phyloP scores from a whole-genome alignment of 768 basidiomycete genomes.

The Tylopilus felleus region DNA sequence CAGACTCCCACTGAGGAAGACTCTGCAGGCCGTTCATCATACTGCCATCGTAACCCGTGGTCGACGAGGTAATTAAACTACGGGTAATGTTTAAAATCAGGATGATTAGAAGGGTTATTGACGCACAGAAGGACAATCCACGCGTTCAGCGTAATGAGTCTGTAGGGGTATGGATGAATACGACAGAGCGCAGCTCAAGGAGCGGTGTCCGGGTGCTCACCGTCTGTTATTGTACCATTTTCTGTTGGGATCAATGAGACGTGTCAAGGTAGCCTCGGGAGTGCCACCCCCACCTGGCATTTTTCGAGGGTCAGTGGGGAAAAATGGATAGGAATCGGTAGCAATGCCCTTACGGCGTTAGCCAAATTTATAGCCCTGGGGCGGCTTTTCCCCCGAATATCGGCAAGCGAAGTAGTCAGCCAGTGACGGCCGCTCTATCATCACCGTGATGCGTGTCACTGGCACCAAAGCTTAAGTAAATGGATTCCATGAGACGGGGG shows the following conservation, averaged over 20 bases:
- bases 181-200: background rate
- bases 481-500: too few species aligned
- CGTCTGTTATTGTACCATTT: slow-evolving; percentile 78
- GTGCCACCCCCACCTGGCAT: slow-evolving; percentile 47
- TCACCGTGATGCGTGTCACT: too few species aligned
- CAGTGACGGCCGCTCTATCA: too few species aligned
- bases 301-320: background rate
- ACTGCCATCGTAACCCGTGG: slow-evolving; percentile 72
- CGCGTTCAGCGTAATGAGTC: slow-evolving; percentile 59
- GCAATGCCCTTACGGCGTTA: background rate
- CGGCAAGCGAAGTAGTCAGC: too few species aligned
- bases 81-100: background rate
- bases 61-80: slow-evolving; percentile 71
- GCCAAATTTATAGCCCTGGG: background rate
- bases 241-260: slow-evolving; percentile 60
- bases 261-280: slow-evolving; percentile 39
- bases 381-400: too few species aligned
- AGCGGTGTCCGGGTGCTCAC: slow-evolving; percentile 31
- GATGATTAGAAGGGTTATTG: background rate
- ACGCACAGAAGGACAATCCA: slow-evolving; percentile 69
- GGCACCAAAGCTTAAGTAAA: too few species aligned
- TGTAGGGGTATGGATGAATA: slow-evolving; percentile 18
- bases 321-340: background rate
- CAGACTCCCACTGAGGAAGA: slow-evolving; percentile 58
- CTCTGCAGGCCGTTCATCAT: slow-evolving; percentile 82